Conservation (phyloP, 129 eudicot species). For the Deinandra increscens region DNA sequence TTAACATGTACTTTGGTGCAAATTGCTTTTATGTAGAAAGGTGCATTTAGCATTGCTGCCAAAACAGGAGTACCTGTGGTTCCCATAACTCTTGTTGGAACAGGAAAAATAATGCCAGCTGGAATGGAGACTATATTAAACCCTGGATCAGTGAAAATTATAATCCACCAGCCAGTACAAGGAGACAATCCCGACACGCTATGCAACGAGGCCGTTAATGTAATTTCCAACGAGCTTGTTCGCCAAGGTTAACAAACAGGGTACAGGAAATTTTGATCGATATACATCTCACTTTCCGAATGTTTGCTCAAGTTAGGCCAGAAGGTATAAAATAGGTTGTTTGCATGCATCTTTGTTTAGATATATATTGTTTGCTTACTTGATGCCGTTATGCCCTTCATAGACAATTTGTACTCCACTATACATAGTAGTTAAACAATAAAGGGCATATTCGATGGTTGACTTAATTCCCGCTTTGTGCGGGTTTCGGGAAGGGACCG, state of each 20-base stretch:
- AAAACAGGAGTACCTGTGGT: slow-evolving; percentile 85
- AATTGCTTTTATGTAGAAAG: slow-evolving; percentile 59
- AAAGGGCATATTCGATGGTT: background rate
- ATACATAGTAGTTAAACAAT: background rate
- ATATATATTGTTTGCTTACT: background rate
- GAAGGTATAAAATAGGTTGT: background rate
- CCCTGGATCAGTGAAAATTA: slow-evolving; percentile 70
- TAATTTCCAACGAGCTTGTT: slow-evolving; percentile 60
- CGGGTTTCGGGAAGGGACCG: too few relatives aligned
- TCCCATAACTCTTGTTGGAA: slow-evolving; percentile 84
- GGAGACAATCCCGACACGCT: slow-evolving; percentile 61
- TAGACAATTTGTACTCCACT: background rate
- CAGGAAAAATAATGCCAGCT: slow-evolving; percentile 86
- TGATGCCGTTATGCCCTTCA: background rate
- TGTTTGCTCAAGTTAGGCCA: slow-evolving; percentile 3
- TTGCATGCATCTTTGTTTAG: background rate
- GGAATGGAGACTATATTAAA: slow-evolving; percentile 71
- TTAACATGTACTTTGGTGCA: background rate
- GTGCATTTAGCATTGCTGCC: slow-evolving; percentile 93
- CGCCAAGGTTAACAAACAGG: slow-evolving; percentile 36
- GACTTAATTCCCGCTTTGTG: too few relatives aligned
- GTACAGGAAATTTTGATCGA: slow-evolving; percentile 23
- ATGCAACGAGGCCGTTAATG: slow-evolving; percentile 55
- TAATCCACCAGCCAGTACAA: slow-evolving; percentile 56
- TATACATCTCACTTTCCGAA: background rate